These are phyloP conservation scores for Lasiodiplodia sp. DNA, from an alignment of 2,329 filamentous ascomycete genomes.

Conservation along the genomic window DNA sequence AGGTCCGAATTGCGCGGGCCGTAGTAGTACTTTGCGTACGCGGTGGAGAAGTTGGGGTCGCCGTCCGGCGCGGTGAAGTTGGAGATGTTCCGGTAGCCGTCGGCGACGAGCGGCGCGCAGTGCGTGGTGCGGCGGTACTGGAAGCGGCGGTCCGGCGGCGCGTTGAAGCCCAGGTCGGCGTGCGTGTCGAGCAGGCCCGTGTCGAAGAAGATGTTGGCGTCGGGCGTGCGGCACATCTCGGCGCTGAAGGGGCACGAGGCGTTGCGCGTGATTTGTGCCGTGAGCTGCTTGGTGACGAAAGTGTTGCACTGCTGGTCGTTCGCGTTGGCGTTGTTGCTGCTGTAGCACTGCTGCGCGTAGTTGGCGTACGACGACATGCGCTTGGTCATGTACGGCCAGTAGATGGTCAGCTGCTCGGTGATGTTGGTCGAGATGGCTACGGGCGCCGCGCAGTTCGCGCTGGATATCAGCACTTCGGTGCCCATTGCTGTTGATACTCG, in stretches of 20 bases:
- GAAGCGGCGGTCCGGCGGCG: slow-evolving; percentile 34
- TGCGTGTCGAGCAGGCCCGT: slow-evolving; percentile 38
- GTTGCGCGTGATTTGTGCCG: slow-evolving; percentile 2
- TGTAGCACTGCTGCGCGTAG: slow-evolving; percentile 29
- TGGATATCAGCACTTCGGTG: slow-evolving; percentile 42
- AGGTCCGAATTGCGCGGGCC: not conserved
- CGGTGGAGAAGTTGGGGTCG: not conserved
- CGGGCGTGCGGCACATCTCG: slow-evolving; percentile 33
- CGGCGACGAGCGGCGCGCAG: slow-evolving; percentile 21
- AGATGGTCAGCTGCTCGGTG: not conserved
- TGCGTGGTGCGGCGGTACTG: slow-evolving; percentile 18
- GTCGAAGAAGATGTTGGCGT: slow-evolving; percentile 34
- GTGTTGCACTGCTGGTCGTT: slow-evolving; percentile 23
- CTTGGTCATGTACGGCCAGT: slow-evolving; percentile 24
- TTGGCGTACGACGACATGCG: slow-evolving; percentile 17
- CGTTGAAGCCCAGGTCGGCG: slow-evolving; percentile 41
- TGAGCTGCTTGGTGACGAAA: slow-evolving; percentile 12
- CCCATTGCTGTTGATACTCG: slow-evolving; percentile 41
- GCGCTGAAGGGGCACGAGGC: slow-evolving; percentile 36
- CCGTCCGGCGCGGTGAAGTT: slow-evolving; percentile 4
- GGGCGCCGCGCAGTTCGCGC: slow-evolving; percentile 37
- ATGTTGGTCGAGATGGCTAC: not conserved
- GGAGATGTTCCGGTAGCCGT: slow-evolving; percentile 7
- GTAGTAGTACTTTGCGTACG: slow-evolving; percentile 19
- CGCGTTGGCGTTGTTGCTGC: not conserved